Base-by-base conservation (phyloP, 2,329 filamentous ascomycete genomes). In the Periconia sp. region DNA sequence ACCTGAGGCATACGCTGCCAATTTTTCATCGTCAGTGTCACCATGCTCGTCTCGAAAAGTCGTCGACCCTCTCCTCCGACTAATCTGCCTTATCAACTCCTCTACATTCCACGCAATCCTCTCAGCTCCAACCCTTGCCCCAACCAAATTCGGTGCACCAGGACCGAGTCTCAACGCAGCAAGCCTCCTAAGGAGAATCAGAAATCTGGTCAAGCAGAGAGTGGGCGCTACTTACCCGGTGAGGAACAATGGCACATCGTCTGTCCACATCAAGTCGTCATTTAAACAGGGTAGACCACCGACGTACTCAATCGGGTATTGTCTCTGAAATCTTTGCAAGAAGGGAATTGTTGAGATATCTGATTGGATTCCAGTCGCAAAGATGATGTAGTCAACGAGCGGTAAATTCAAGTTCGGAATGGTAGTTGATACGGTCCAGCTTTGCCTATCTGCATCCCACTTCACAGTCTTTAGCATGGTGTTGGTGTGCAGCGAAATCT, bases 261-360 rank as follows among this genome's bases (percentile, higher is more conserved):
- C 75, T 25, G 76, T 76, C 88, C 88, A 92, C 78, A 85, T 86
- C 47, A 92, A 72, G 56, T 92, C 87, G 29, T 92, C 82, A 2
- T 80, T 92, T 37, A 92, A 67, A 51, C 85, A 88, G 0, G 89
- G 88, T 15, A 91, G 72, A 0, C 88, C 88, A 4, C 83, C 82
- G 17, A 82, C 76, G 0, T 74, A 78, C 12, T 82, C 69, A 23
- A 92, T 78, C 0, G 86, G 87, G 48, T 85, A 75, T 13, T 82
- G 76, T 3, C 71, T 50, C 7, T 80, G 68, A 61, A 92, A 80
- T 0, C 73, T 79, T 42, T 81, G 69, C 10, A 92, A 70, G 42
- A 84, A 83, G 0, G 84, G 79, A 16, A 91, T 73, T 2, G 75
- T 74, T 1, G 69, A 59, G 18, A 89, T 80, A 50, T 90, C 77